phyloP scores from a whole-genome alignment of 1,139 yeast genomes.

The Saccharomyces hybrid region DNA sequence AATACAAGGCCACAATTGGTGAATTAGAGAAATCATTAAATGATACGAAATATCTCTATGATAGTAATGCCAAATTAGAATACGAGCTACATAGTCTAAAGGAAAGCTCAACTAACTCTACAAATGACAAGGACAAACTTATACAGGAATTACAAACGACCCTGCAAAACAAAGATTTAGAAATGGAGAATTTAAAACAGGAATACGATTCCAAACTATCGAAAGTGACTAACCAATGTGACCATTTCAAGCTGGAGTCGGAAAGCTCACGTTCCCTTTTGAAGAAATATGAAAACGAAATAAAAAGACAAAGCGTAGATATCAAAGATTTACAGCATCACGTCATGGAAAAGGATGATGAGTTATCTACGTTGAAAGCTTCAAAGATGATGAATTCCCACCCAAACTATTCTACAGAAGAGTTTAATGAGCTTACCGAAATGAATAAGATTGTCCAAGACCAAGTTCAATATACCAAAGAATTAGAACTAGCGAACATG shows the following conservation, averaged over 20 bases:
- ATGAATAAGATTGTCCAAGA: constrained; percentile 50
- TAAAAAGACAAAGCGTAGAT: constrained; percentile 15
- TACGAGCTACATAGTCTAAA: constrained; percentile 30
- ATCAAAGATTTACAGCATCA: constrained; percentile 15
- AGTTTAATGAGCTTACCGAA: constrained; percentile 22
- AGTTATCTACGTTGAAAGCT: constrained; percentile 23
- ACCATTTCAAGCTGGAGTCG: constrained; percentile 14
- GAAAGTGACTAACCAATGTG: constrained; percentile 11
- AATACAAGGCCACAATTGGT: constrained; percentile 23
- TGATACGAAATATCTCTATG: constrained; percentile 31
- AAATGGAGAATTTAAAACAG: constrained; percentile 17
- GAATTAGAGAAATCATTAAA: constrained; percentile 23
- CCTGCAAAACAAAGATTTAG: constrained; percentile 13
- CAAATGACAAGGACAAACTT: constrained; percentile 21
- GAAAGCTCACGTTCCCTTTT: constrained; percentile 16
- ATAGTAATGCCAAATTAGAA: constrained; percentile 34
- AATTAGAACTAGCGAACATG: constrained; percentile 46
- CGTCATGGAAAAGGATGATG: constrained; percentile 22
- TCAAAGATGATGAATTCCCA: constrained; percentile 19
- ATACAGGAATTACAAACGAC: constrained; percentile 14
- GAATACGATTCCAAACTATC: constrained; percentile 12
- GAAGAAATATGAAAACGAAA: constrained; percentile 19
- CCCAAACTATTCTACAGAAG: constrained; percentile 23
- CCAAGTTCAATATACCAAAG: constrained; percentile 49
- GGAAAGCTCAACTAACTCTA: constrained; percentile 22